A percentile compares a stretch with the other conserved stretches of the same genome.
Evolutionary conservation across 2,329 filamentous ascomycete genomes (phyloP).

Genomic region (Sclerotinia spermophila): DNA sequence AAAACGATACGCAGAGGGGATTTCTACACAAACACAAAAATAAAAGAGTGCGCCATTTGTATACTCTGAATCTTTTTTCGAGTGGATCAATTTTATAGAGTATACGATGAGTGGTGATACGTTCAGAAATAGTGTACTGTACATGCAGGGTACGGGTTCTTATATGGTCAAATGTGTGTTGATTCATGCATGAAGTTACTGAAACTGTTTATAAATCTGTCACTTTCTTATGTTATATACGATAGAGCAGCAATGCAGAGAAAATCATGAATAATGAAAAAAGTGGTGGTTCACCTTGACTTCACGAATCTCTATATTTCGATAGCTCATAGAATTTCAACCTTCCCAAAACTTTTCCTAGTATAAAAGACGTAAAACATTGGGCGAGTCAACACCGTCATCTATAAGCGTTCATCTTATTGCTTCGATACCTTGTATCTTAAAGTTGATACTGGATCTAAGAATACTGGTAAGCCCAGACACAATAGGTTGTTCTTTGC

Average conservation of each 20-base stretch:
- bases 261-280: too few relatives aligned
- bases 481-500: too few relatives aligned
- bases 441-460: background rate
- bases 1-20: background rate
- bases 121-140: background rate
- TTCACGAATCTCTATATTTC: background rate
- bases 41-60: background rate
- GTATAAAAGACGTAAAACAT: background rate
- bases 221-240: background rate
- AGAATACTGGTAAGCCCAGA: too few relatives aligned
- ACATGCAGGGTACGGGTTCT: background rate
- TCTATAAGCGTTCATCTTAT: background rate
- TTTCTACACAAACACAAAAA: background rate
- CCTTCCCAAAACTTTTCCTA: background rate
- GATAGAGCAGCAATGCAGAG: background rate
- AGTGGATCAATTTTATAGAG: background rate
- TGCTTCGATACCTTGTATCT: background rate
- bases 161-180: background rate
- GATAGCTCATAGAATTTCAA: background rate
- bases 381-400: background rate
- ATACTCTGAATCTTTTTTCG: background rate
- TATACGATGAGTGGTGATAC: background rate
- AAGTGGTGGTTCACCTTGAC: too few relatives aligned
- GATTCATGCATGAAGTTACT: background rate
- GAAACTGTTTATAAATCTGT: background rate